Evolutionary conservation across 306 rosid species (phyloP), one percentile per base, ranked within the genome.

Genomic region (Cucumis melo): DNA sequence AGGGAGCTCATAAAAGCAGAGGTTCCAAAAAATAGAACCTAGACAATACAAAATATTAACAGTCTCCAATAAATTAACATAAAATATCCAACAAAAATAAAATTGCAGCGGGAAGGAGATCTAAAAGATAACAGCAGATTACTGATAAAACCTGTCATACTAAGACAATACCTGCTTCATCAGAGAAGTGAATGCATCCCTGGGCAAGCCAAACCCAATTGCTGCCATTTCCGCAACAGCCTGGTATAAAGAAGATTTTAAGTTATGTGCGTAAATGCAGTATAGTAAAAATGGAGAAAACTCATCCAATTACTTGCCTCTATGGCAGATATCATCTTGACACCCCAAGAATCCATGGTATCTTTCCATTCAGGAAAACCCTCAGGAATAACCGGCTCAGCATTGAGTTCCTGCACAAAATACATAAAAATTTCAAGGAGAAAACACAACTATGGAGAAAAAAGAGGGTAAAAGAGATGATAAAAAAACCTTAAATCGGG

Each of bases 191-290:
- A 94, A 94, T 73, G 98, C 95, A 85, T 92, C 88, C 84, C 87
- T 94, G 21, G 89, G 89, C 87, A 91, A 88, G 76, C 93, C 96
- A 85, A 93, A 93, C 23, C 97, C 97, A 84, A 93, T 90, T 82
- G 97, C 96, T 68, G 95, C 98, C 98, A 94, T 91, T 84, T 91
- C 96, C 71, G 98, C 91, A 75, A 94, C 98, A 64, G 89, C 94
- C 98, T 94, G 85, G 36, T 23, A 46, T 12, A 59, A 68, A 23
- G 17, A 50, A 27, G 14, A 24, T 19, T 8, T 77, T 55, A 73
- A 81, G 57, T 54, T 63, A 75, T 48, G 17, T 27, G 76, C 32
- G 62, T 14, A 58, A 29, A 38, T 67, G 62, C 5, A 76, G 20
- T 53, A 44, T 46, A 32, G 77, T 3, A 55, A 36, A 36, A 60